Percentiles rank a stretch among this genome's conserved stretches.
Conservation (phyloP, 1,139 yeast species). For the Suhomyces yuchorum region DNA sequence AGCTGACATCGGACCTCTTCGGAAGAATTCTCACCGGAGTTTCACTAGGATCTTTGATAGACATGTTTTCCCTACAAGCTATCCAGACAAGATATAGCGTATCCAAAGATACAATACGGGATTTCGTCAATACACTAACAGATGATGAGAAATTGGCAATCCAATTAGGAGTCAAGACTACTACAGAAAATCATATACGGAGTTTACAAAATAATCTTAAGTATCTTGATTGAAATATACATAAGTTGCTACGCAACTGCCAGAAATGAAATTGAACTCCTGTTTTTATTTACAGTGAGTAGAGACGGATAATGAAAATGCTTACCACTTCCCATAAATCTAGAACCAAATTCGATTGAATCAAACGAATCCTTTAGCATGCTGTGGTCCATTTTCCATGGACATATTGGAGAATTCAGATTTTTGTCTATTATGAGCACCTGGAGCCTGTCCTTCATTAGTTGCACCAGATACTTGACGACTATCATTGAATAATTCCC, state of each 20-base stretch:
- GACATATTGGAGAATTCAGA: slow-evolving; percentile 31
- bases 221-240: slow-evolving; percentile 2
- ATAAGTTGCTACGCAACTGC: slow-evolving; percentile 7
- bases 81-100: neutral
- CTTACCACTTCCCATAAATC: neutral
- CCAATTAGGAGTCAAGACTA: neutral
- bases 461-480: slow-evolving; percentile 2
- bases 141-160: neutral
- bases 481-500: slow-evolving; percentile 10
- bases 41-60: neutral
- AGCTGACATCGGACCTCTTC: neutral
- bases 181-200: neutral
- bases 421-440: slow-evolving; percentile 32
- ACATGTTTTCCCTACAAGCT: neutral
- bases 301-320: neutral
- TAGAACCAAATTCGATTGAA: neutral
- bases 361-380: slow-evolving; percentile 32
- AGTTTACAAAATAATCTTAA: neutral
- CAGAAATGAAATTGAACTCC: slow-evolving; percentile 7
- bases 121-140: neutral
- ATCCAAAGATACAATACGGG: neutral
- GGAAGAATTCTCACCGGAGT: neutral
- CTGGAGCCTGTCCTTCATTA: neutral
- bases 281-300: neutral
- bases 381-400: slow-evolving; percentile 33